Conservation (phyloP, 2,329 filamentous ascomycete genomes). For the Capronia americana region DNA sequence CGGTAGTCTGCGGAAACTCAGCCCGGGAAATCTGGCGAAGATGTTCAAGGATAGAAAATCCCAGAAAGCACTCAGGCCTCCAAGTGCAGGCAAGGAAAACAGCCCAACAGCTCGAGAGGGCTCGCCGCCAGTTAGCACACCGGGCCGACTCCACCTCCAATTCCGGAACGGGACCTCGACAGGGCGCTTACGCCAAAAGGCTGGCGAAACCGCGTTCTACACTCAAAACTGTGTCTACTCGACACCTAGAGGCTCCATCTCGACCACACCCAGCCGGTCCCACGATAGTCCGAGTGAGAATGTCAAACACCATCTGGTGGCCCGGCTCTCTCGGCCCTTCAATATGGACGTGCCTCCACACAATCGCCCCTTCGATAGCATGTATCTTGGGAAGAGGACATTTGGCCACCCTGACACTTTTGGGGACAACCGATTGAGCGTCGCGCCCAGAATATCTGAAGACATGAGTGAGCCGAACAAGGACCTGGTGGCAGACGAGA, state of each 20-base stretch:
- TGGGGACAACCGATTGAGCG: slow-evolving; percentile 33
- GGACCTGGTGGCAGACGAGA: neutral
- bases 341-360: slow-evolving; percentile 38
- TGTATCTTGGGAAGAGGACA: slow-evolving; percentile 39
- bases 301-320: slow-evolving; percentile 33
- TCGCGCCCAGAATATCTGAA: slow-evolving; percentile 23
- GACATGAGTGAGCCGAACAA: slow-evolving; percentile 17
- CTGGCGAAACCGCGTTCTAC: slow-evolving; percentile 22
- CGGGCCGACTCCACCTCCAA: slow-evolving; percentile 32
- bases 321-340: slow-evolving; percentile 38
- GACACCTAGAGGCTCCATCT: slow-evolving; percentile 23
- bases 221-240: slow-evolving; percentile 13
- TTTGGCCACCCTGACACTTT: slow-evolving; percentile 33
- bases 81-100: slow-evolving; percentile 36
- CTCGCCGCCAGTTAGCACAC: slow-evolving; percentile 30
- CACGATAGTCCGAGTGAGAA: slow-evolving; percentile 36
- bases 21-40: slow-evolving; percentile 33
- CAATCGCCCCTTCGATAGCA: slow-evolving; percentile 39
- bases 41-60: slow-evolving; percentile 33
- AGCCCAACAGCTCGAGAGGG: slow-evolving; percentile 22
- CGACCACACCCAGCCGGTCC: slow-evolving; percentile 25
- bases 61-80: slow-evolving; percentile 9
- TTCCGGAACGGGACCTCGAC: slow-evolving; percentile 32
- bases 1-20: slow-evolving; percentile 29
- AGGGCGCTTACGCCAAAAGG: slow-evolving; percentile 25